Evolutionary conservation across 768 basidiomycete genomes (phyloP), one percentile per base, ranked within the genome.

Genomic region (Leucocoprinus birnbaumii): DNA sequence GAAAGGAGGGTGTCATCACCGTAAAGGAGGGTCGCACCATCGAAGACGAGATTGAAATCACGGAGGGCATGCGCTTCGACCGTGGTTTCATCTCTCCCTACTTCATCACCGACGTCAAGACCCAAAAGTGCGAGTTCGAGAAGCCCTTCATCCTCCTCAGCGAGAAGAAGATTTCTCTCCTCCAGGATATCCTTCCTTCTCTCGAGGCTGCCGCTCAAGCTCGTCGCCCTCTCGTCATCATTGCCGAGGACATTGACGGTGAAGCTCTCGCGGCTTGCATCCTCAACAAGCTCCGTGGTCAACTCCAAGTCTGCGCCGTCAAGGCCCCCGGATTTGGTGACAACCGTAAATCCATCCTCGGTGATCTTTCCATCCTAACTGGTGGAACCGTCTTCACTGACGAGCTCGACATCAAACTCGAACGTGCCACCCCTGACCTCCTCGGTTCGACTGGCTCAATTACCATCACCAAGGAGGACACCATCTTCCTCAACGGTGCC

Each of bases 41-140:
- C 61, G 94, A 98, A 64, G 96, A 99, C 67, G 94, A 97, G 73
- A 98, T 98, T 68, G 96, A 99, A 71, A 94, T 99, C 65, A 98
- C 96, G 24, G 96, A 99, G 76, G 96, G 96, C 72, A 99, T 99
- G 96, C 87, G 94, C 65, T 98, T 99, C 76, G 96, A 99, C 83
- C 90, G 96, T 51, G 96, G 96, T 19, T 99, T 84, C 82, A 96
- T 98, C 74, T 94, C 91, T 1, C 93, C 95, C 0, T 98, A 98
- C 83, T 97, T 98, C 71, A 86, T 99, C 73, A 98, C 96, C 61
- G 94, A 99, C 76, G 90, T 95, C 79, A 98, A 98, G 83, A 67
- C 82, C 42, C 96, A 98, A 70, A 93, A 90, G 70, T 89, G 89
- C 77, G 95, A 98, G 70, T 90, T 97, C 60, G 96, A 99, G 77